Base-by-base conservation (phyloP, 352 stramenopile species). In the Pythium dissotocum region DNA sequence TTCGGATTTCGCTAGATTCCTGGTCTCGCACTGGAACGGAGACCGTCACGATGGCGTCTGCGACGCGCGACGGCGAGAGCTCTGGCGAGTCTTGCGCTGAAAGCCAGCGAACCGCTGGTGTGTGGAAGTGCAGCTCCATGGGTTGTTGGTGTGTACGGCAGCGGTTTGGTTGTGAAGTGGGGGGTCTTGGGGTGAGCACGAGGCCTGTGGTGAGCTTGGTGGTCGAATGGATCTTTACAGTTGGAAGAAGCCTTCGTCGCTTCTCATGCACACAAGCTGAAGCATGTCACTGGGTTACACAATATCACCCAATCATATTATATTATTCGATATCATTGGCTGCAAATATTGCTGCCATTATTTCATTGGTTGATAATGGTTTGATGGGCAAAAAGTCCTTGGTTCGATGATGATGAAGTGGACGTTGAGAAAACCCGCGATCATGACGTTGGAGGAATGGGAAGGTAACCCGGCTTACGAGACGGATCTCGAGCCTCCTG, bases 61-160 rank as follows among this genome's bases (percentile, higher is more conserved):
- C 53, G 53, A 65, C 64, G 14, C 3, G 33, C 13, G 49, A 61
- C 48, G 48, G 65, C 52, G 49, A 49, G 16, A 65, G 49, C 40
- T 71, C 58, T 14, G 57, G 13, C 10, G 53, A 3, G 2, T 21
- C 26, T 13, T 62, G 16, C 3, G 16, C 46, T 32, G 42, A 18
- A 6, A 33, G 40, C 67, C 67, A 73, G 46, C 55, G 16, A 7
- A 73, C 13, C 2, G 9, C 2, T 1, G 67, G 61, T 21, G 40
- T 38, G 38, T 68, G 44, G 51, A 73, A 66, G 10, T 65, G 61
- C 46, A 73, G 49, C 51, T 69, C 67, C 67, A 73, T 73, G 58
- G 53, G 0, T 28, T 44, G 2, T 18, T 44, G 6, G 35, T 40
- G 35, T 6, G 35, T 40, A 1, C 9, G 35, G 35, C 35, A 12